Evolutionary conservation across 345 rosid species (phyloP).

Genomic region (Euphorbia lathyris): DNA sequence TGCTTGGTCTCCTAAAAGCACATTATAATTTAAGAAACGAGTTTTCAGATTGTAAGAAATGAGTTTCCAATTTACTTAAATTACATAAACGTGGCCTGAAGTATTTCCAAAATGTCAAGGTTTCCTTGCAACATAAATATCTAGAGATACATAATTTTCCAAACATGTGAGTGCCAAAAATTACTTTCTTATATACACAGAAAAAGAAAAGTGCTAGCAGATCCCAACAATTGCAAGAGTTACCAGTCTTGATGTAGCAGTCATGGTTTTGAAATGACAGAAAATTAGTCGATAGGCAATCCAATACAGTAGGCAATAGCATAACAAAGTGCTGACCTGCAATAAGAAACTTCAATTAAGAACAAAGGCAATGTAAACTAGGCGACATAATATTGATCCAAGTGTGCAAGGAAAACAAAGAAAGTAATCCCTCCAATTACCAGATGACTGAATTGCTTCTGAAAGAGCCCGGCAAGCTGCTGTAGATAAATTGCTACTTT

Average conservation of each 20-base stretch:
- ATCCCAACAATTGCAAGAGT: neutral
- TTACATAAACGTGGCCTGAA: too few relatives aligned
- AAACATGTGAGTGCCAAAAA: neutral
- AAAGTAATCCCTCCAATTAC: slow-evolving; percentile 36
- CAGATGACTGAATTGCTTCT: slow-evolving; percentile 86
- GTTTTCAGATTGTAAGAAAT: too few relatives aligned
- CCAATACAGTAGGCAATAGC: slow-evolving; percentile 72
- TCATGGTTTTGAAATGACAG: slow-evolving; percentile 76
- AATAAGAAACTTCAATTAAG: slow-evolving; percentile 27
- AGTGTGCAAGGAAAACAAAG: slow-evolving; percentile 11
- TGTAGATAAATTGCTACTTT: slow-evolving; percentile 65
- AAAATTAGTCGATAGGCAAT: slow-evolving; percentile 82
- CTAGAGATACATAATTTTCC: neutral
- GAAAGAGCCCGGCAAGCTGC: slow-evolving; percentile 95
- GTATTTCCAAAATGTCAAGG: too few relatives aligned
- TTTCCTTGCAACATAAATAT: neutral
- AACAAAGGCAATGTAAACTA: neutral
- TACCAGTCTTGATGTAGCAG: slow-evolving; percentile 91
- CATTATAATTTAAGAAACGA: too few relatives aligned
- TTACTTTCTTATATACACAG: neutral
- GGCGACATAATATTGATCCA: slow-evolving; percentile 11
- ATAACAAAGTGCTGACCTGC: slow-evolving; percentile 82
- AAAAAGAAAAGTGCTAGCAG: neutral
- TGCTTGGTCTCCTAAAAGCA: too few relatives aligned
- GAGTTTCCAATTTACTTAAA: too few relatives aligned